Conservation (phyloP, 345 rosid species). For the Limnanthes douglasii region DNA sequence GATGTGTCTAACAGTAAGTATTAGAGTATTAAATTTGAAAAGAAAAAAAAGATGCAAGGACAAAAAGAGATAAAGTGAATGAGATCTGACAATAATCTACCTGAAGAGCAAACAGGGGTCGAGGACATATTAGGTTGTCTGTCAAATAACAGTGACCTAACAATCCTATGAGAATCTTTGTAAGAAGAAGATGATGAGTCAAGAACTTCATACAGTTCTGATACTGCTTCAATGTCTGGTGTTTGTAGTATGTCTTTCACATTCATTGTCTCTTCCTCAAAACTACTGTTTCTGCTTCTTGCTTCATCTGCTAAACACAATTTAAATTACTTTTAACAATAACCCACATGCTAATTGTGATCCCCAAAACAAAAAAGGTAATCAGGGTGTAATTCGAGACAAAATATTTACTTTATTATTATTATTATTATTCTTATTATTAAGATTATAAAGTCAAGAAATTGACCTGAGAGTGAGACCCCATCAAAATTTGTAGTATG, state of each 20-base stretch:
- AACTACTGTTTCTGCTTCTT: constrained; percentile 20
- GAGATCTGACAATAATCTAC: constrained; percentile 6
- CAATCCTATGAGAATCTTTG: constrained; percentile 19
- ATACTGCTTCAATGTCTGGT: constrained; percentile 17
- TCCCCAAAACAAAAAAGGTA: too few relatives aligned
- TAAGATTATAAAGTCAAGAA: background rate
- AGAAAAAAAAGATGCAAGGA: background rate
- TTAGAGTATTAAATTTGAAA: background rate
- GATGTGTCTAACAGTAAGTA: too few relatives aligned
- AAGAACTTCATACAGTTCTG: constrained; percentile 11
- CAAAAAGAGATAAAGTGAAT: background rate
- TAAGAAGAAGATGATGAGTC: constrained; percentile 33
- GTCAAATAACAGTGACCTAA: constrained; percentile 10
- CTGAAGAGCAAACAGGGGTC: constrained; percentile 10
- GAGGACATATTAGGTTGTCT: constrained; percentile 7
- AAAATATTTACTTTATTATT: too few relatives aligned
- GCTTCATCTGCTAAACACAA: constrained; percentile 21
- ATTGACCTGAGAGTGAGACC: constrained; percentile 12
- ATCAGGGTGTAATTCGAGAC: too few relatives aligned
- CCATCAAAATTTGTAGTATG: constrained; percentile 13
- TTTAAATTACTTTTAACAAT: too few relatives aligned
- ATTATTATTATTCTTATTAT: too few relatives aligned
- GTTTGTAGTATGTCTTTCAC: constrained; percentile 24
- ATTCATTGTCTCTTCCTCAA: constrained; percentile 26
- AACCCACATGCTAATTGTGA: too few relatives aligned